A percentile compares a stretch with the other conserved stretches of the same genome.
Evolutionary conservation across 2,329 filamentous ascomycete species (phyloP).

Genomic region (Cryphonectria japonica): DNA sequence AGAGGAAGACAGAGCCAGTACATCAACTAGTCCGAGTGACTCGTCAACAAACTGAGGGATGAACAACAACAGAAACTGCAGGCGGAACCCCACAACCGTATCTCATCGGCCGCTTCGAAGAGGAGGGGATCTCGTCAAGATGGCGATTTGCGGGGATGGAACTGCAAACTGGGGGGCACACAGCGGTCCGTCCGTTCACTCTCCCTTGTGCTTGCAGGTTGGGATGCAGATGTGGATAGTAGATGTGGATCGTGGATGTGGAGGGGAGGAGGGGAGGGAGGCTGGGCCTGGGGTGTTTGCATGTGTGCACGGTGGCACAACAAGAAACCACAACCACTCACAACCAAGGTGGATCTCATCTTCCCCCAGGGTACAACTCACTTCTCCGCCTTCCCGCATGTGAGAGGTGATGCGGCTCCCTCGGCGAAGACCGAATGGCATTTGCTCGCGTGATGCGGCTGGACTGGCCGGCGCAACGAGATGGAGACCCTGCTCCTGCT

Average conservation of each 20-base stretch:
- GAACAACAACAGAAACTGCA: background rate
- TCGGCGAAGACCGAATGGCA: constrained; percentile 12
- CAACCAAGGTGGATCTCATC: background rate
- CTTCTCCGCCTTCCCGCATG: constrained; percentile 1
- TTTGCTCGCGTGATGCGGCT: constrained; percentile 1
- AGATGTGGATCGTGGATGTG: background rate
- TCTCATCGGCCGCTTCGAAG: constrained; percentile 9
- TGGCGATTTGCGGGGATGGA: constrained; percentile 11
- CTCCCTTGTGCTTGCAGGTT: background rate
- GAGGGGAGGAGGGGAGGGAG: background rate
- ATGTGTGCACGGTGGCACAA: background rate
- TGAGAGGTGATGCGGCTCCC: constrained; percentile 7
- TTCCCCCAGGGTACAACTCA: background rate
- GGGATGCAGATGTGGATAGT: background rate
- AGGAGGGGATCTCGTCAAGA: constrained; percentile 8
- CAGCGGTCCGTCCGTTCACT: constrained; percentile 3
- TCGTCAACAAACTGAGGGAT: background rate
- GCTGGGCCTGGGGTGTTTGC: background rate
- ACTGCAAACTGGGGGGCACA: background rate
- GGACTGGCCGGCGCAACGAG: background rate
- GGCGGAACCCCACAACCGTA: background rate
- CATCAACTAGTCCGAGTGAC: background rate
- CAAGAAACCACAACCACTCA: background rate
- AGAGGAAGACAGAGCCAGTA: background rate
- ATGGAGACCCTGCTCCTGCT: background rate